These are phyloP conservation scores for Aspergillus cavernicola DNA, from an alignment of 495 filamentous ascomycete genomes.

Conservation along the genomic window DNA sequence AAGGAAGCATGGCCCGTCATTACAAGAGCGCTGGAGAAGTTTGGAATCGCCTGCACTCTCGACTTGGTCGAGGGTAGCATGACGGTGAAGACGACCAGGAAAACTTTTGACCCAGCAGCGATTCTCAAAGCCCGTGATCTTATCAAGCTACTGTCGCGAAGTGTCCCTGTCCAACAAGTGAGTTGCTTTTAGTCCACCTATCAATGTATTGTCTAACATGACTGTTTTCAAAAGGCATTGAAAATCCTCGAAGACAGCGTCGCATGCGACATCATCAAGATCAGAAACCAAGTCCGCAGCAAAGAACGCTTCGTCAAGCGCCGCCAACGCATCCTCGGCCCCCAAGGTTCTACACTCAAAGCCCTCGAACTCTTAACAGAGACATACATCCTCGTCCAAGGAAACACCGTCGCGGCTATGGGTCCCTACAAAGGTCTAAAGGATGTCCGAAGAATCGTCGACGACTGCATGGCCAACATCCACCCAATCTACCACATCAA, in stretches of 20 bases:
- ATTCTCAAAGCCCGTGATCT: constrained; percentile 94
- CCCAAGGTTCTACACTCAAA: constrained; percentile 81
- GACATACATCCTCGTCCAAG: constrained; percentile 94
- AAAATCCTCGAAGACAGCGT: constrained; percentile 91
- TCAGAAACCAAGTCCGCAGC: constrained; percentile 81
- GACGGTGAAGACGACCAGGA: constrained; percentile 91
- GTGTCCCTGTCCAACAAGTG: constrained; percentile 82
- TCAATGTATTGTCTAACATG: not conserved
- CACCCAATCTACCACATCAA: constrained; percentile 95
- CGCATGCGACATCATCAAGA: constrained; percentile 92
- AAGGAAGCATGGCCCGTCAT: constrained; percentile 85
- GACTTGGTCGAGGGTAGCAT: constrained; percentile 95
- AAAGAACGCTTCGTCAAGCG: constrained; percentile 98
- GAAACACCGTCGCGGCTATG: constrained; percentile 92
- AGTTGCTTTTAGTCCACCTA: not conserved
- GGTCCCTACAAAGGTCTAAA: constrained; percentile 90
- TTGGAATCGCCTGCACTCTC: constrained; percentile 79
- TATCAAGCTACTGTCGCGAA: constrained; percentile 87
- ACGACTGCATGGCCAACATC: constrained; percentile 96
- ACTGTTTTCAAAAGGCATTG: constrained; percentile 59
- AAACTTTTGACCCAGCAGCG: constrained; percentile 90
- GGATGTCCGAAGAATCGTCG: constrained; percentile 82
- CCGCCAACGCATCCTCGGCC: constrained; percentile 85
- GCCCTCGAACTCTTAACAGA: constrained; percentile 92
- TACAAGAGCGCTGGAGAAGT: constrained; percentile 76